Evolutionary conservation across 805 yeast species (phyloP).

Genomic region (Wickerhamiella allomyrinae): DNA sequence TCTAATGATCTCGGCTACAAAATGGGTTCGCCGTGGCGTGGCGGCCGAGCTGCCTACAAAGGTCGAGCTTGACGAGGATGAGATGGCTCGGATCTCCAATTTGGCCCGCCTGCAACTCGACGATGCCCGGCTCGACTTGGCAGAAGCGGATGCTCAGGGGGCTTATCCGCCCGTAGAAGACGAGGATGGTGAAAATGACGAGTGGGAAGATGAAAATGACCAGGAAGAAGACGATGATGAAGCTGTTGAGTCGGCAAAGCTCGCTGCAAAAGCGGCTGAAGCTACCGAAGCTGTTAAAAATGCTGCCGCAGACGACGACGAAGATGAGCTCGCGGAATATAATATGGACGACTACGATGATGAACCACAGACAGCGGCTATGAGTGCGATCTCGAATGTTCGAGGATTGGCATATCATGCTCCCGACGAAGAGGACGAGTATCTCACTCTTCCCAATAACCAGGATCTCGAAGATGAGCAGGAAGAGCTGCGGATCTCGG

Average conservation of each 20-base stretch:
- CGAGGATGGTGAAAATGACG: slow-evolving; percentile 9
- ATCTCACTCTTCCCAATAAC: slow-evolving; percentile 39
- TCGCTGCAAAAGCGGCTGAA: slow-evolving; percentile 1
- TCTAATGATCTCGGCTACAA: slow-evolving; percentile 55
- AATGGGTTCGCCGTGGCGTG: slow-evolving; percentile 94
- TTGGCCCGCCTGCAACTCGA: slow-evolving; percentile 71
- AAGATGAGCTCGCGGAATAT: slow-evolving; percentile 42
- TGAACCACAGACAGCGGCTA: slow-evolving; percentile 41
- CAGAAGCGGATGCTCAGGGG: slow-evolving; percentile 28
- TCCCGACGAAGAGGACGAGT: slow-evolving; percentile 38
- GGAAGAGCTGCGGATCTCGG: slow-evolving; percentile 70
- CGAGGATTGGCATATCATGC: slow-evolving; percentile 29
- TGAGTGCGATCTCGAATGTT: slow-evolving; percentile 33
- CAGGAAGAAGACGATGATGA: slow-evolving; percentile 21
- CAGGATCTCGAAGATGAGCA: slow-evolving; percentile 62
- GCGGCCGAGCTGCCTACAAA: slow-evolving; percentile 86
- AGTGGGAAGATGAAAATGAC: slow-evolving; percentile 3
- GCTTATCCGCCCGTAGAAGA: slow-evolving; percentile 7
- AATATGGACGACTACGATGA: slow-evolving; percentile 26
- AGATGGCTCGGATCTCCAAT: slow-evolving; percentile 76
- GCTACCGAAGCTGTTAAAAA: slow-evolving; percentile 9
- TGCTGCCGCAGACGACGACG: slow-evolving; percentile 42
- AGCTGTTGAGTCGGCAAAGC: not conserved
- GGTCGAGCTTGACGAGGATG: slow-evolving; percentile 80
- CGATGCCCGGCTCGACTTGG: slow-evolving; percentile 57